Conservation (phyloP, 1,284 basidiomycete species). For the Psilocybe mexicana region DNA sequence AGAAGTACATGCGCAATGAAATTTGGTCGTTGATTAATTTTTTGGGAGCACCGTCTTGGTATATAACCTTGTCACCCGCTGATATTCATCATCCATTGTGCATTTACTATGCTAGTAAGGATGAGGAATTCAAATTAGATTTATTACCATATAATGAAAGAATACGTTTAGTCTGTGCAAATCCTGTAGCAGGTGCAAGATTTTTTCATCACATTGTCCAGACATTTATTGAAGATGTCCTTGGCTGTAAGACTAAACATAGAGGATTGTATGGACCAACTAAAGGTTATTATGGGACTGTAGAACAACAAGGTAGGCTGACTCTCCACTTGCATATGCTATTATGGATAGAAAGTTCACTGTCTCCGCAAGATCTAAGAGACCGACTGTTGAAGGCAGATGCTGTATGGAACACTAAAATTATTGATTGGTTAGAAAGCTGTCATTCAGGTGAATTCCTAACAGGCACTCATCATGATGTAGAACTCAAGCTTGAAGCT, state of each 20-base stretch:
- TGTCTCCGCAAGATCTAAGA: constrained; percentile 31
- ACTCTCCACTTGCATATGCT: constrained; percentile 34
- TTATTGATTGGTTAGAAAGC: constrained; percentile 20
- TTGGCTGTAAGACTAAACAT: constrained; percentile 14
- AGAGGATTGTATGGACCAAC: constrained; percentile 24
- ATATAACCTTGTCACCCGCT: constrained; percentile 35
- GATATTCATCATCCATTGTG: constrained; percentile 27
- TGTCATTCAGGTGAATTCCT: constrained; percentile 11
- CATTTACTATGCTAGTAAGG: constrained; percentile 24
- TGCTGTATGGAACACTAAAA: constrained; percentile 19
- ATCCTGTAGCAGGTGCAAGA: constrained; percentile 31
- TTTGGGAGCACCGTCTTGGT: constrained; percentile 34
- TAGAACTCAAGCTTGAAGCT: neutral
- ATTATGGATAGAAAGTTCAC: constrained; percentile 27
- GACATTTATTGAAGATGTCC: constrained; percentile 26
- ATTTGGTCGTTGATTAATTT: constrained; percentile 34
- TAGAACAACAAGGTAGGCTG: constrained; percentile 36
- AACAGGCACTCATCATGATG: constrained; percentile 12
- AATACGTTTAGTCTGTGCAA: constrained; percentile 11
- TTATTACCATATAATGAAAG: constrained; percentile 4
- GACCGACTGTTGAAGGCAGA: constrained; percentile 23
- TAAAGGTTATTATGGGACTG: constrained; percentile 34
- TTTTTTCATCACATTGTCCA: constrained; percentile 32
- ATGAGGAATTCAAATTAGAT: neutral
- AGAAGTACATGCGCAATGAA: constrained; percentile 25